Conservation (phyloP, 495 filamentous ascomycete genomes). For the Neurospora sp. region DNA sequence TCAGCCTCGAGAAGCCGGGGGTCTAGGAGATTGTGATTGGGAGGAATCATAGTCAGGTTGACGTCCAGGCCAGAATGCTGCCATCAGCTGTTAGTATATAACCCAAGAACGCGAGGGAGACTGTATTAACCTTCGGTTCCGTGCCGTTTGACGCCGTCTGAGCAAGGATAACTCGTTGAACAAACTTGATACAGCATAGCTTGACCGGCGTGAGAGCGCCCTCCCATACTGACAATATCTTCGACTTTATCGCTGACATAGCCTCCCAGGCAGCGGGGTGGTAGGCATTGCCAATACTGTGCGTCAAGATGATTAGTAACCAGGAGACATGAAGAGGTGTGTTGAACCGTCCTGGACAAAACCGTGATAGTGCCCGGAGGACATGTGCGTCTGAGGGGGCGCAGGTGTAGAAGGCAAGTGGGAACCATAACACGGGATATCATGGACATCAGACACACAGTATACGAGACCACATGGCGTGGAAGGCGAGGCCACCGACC, state of each 20-base stretch:
- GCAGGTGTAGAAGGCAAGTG: not conserved
- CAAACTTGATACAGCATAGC: constrained; percentile 94
- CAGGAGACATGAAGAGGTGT: not conserved
- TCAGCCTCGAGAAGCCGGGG: constrained; percentile 81
- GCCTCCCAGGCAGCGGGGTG: constrained; percentile 75
- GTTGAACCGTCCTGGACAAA: not conserved
- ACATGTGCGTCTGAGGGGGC: not conserved
- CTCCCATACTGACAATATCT: constrained; percentile 84
- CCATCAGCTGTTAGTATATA: constrained; percentile 25
- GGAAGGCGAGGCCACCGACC: constrained; percentile 1
- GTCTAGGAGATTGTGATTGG: constrained; percentile 66
- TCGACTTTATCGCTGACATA: constrained; percentile 81
- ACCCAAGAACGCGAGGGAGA: constrained; percentile 3
- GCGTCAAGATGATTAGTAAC: constrained; percentile 1
- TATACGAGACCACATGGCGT: constrained; percentile 14
- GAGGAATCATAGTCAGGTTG: constrained; percentile 73
- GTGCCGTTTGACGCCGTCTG: constrained; percentile 76
- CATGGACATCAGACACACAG: constrained; percentile 12
- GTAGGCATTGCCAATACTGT: constrained; percentile 72
- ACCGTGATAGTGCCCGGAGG: not conserved
- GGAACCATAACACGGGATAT: constrained; percentile 6
- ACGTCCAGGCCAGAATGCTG: constrained; percentile 79
- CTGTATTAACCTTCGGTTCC: constrained; percentile 66
- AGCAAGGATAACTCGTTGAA: constrained; percentile 81
- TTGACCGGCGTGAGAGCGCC: constrained; percentile 62